A percentile compares a stretch with the other conserved stretches of the same genome.
Evolutionary conservation across 371 early-diverging fungal species (phyloP).

Genomic region (Saksenaea vasiformis): DNA sequence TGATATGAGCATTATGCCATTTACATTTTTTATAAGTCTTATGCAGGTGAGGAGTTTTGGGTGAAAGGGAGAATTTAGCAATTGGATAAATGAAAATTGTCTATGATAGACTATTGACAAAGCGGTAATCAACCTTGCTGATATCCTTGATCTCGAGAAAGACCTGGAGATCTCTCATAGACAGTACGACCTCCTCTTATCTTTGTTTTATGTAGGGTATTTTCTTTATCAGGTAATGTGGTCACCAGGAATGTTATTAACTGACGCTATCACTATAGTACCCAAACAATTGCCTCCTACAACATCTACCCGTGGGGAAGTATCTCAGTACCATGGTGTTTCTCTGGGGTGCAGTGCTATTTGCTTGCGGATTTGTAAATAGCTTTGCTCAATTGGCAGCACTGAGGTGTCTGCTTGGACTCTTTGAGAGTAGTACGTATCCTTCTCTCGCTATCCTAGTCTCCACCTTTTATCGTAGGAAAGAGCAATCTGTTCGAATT

Average conservation of each 20-base stretch:
- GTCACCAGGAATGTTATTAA: background rate
- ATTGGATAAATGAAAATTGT: background rate
- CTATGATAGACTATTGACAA: conserved; percentile 41
- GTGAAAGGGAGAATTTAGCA: background rate
- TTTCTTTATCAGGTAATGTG: conserved; percentile 34
- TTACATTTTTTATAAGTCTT: conserved; percentile 36
- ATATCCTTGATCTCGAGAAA: conserved; percentile 27
- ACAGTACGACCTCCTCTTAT: conserved; percentile 33
- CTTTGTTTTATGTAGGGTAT: conserved; percentile 45
- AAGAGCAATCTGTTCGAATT: conserved; percentile 9
- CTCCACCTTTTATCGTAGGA: conserved; percentile 1
- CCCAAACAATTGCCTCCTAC: conserved; percentile 47
- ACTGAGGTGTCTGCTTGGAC: conserved; percentile 35
- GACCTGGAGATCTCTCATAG: conserved; percentile 25
- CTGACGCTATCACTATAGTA: conserved; percentile 12
- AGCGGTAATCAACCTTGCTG: conserved; percentile 37
- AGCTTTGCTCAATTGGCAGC: conserved; percentile 37
- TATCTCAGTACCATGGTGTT: conserved; percentile 35
- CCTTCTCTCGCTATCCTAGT: conserved; percentile 2
- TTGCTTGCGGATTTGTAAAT: conserved; percentile 20
- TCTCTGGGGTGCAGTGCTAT: conserved; percentile 36
- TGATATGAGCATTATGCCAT: conserved; percentile 35
- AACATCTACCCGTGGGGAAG: conserved; percentile 29
- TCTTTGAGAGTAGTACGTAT: conserved; percentile 30
- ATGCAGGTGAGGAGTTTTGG: conserved; percentile 29